These are phyloP conservation scores for Zymoseptoria ardabiliae DNA, from an alignment of 2,329 filamentous ascomycete genomes.

Conservation along the genomic window DNA sequence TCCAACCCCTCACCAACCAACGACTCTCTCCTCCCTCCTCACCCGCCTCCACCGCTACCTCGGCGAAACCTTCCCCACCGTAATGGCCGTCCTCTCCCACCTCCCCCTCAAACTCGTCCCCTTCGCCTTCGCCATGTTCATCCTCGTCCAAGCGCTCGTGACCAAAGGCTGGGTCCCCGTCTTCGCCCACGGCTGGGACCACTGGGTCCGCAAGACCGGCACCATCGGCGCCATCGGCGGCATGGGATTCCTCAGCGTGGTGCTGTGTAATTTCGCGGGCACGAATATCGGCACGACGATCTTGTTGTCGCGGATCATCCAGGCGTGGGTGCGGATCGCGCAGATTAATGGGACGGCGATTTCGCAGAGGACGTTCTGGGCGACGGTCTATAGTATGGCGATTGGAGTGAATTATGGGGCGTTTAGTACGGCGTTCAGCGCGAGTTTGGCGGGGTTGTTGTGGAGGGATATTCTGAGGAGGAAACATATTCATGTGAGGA, in stretches of 20 bases:
- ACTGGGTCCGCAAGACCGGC: slow-evolving; percentile 63
- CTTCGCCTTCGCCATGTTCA: slow-evolving; percentile 67
- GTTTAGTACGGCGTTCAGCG: slow-evolving; percentile 65
- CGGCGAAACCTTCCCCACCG: slow-evolving; percentile 64
- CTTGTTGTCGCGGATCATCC: slow-evolving; percentile 61
- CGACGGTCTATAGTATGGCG: slow-evolving; percentile 66
- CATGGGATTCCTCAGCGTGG: slow-evolving; percentile 65
- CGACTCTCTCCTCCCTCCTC: slow-evolving; percentile 49
- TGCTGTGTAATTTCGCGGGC: slow-evolving; percentile 68
- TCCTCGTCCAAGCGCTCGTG: slow-evolving; percentile 64
- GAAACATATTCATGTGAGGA: slow-evolving; percentile 60
- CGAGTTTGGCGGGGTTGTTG: slow-evolving; percentile 61
- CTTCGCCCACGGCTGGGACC: slow-evolving; percentile 66
- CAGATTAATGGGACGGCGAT: slow-evolving; percentile 42
- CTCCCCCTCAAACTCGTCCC: slow-evolving; percentile 62
- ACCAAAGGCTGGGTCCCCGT: slow-evolving; percentile 69
- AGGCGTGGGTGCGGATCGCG: slow-evolving; percentile 60
- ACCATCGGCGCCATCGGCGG: slow-evolving; percentile 61
- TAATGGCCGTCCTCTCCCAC: slow-evolving; percentile 56
- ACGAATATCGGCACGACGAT: slow-evolving; percentile 74
- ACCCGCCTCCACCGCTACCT: slow-evolving; percentile 48
- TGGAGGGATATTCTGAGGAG: slow-evolving; percentile 64
- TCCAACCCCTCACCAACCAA: slow-evolving; percentile 5
- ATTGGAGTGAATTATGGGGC: slow-evolving; percentile 69
- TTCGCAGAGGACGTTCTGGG: slow-evolving; percentile 62